Conservation (phyloP, 768 basidiomycete genomes). For the Phylloporus scabripes region DNA sequence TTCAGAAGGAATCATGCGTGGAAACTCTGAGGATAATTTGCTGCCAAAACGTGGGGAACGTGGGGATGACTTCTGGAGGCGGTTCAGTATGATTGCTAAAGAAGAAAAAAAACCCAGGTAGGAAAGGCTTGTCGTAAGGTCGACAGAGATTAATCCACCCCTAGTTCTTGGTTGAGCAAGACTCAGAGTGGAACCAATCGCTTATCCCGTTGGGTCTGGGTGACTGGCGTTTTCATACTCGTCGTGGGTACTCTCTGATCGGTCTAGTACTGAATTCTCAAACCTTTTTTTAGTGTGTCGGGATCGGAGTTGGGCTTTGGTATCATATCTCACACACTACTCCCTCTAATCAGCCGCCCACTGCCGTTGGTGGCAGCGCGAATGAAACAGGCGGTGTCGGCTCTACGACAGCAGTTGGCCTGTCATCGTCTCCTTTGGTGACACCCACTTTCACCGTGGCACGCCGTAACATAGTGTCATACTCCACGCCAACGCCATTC, state of each 20-base stretch:
- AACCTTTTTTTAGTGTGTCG: slow-evolving; percentile 37
- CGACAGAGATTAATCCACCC: not conserved
- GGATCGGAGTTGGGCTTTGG: slow-evolving; percentile 54
- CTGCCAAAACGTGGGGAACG: slow-evolving; percentile 64
- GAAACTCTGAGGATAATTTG: slow-evolving; percentile 61
- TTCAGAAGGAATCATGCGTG: slow-evolving; percentile 55
- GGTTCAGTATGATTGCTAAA: slow-evolving; percentile 80
- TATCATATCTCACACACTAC: slow-evolving; percentile 52
- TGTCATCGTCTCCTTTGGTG: slow-evolving; percentile 37
- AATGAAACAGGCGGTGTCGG: slow-evolving; percentile 33
- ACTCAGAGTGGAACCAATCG: slow-evolving; percentile 49
- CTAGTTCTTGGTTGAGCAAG: slow-evolving; percentile 63
- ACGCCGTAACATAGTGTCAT: slow-evolving; percentile 28
- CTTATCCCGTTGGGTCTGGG: slow-evolving; percentile 64
- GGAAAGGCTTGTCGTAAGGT: not conserved
- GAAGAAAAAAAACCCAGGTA: slow-evolving; percentile 55
- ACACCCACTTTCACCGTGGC: slow-evolving; percentile 59
- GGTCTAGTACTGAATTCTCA: not conserved
- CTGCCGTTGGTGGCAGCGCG: slow-evolving; percentile 59
- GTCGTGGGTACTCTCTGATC: slow-evolving; percentile 34
- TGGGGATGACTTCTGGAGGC: slow-evolving; percentile 82
- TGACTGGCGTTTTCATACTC: slow-evolving; percentile 56
- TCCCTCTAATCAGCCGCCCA: slow-evolving; percentile 48
- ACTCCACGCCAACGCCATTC: slow-evolving; percentile 15
- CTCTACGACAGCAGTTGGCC: slow-evolving; percentile 10